Conservation (phyloP, 2,329 filamentous ascomycete genomes). For the Cryphonectria japonica region DNA sequence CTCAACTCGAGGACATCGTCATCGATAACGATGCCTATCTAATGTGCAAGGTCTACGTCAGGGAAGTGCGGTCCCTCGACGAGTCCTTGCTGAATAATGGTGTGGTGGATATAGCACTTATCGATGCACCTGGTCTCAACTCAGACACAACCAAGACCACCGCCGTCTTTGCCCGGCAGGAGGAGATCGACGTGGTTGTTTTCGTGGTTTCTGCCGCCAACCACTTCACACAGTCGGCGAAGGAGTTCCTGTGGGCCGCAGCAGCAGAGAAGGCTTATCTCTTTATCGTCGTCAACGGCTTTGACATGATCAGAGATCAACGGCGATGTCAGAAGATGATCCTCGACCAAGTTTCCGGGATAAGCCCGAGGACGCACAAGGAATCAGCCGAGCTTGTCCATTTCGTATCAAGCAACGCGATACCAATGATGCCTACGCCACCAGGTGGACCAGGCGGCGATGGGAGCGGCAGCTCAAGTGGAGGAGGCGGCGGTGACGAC, state of each 20-base stretch:
- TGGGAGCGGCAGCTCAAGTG: slow-evolving; percentile 56
- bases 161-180: slow-evolving; percentile 93
- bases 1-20: slow-evolving; percentile 85
- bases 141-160: slow-evolving; percentile 97
- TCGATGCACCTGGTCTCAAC: slow-evolving; percentile 94
- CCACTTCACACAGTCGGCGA: slow-evolving; percentile 96
- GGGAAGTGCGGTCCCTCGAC: slow-evolving; percentile 84
- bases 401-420: slow-evolving; percentile 96
- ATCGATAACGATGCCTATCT: slow-evolving; percentile 85
- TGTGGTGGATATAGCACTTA: slow-evolving; percentile 95
- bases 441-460: slow-evolving; percentile 58
- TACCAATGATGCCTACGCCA: slow-evolving; percentile 70
- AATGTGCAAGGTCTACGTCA: slow-evolving; percentile 96
- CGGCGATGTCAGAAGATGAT: slow-evolving; percentile 90
- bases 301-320: slow-evolving; percentile 92
- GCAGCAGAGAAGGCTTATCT: slow-evolving; percentile 98
- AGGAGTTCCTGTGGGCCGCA: slow-evolving; percentile 94
- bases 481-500: slow-evolving; percentile 61
- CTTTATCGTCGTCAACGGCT: slow-evolving; percentile 98
- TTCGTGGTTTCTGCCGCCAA: slow-evolving; percentile 98
- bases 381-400: slow-evolving; percentile 92
- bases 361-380: slow-evolving; percentile 94
- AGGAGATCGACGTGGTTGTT: slow-evolving; percentile 98
- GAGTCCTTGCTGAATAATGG: slow-evolving; percentile 96
- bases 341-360: slow-evolving; percentile 79